These are phyloP conservation scores for Aspergillus sp. DNA, from an alignment of 2,329 filamentous ascomycete genomes.

Conservation along the genomic window DNA sequence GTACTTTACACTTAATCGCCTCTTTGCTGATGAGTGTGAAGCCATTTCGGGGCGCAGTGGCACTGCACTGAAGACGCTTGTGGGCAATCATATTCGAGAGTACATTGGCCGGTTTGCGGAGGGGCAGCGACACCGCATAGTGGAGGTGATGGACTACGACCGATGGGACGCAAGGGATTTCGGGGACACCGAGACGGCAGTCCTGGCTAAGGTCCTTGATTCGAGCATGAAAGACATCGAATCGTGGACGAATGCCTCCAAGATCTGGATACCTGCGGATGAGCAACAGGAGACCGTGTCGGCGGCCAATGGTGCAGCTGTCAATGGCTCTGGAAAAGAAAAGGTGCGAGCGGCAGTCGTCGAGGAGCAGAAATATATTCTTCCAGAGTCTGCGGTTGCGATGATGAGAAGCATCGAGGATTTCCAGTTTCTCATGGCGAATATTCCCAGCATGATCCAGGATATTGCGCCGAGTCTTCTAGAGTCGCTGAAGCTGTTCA, in stretches of 20 bases:
- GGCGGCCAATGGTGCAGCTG: slow-evolving; percentile 28
- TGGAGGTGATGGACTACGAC: slow-evolving; percentile 51
- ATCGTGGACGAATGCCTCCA: slow-evolving; percentile 43
- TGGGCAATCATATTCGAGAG: slow-evolving; percentile 54
- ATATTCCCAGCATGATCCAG: slow-evolving; percentile 78
- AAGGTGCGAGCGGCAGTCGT: slow-evolving; percentile 65
- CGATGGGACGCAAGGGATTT: slow-evolving; percentile 59
- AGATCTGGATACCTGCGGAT: slow-evolving; percentile 40
- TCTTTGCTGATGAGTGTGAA: slow-evolving; percentile 59
- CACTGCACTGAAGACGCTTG: slow-evolving; percentile 49
- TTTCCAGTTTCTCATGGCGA: slow-evolving; percentile 72
- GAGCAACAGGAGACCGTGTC: slow-evolving; percentile 14
- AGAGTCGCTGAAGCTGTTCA: slow-evolving; percentile 85
- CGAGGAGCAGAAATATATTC: slow-evolving; percentile 74
- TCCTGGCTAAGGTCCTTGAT: slow-evolving; percentile 47
- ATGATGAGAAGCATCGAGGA: slow-evolving; percentile 73
- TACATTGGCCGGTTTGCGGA: slow-evolving; percentile 52
- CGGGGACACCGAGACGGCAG: slow-evolving; percentile 40
- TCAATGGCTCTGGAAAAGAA: slow-evolving; percentile 43
- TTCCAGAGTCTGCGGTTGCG: slow-evolving; percentile 72
- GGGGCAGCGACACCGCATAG: slow-evolving; percentile 47
- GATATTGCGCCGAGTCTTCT: slow-evolving; percentile 73
- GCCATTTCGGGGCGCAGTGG: slow-evolving; percentile 55
- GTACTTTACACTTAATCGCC: slow-evolving; percentile 54
- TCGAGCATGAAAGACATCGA: slow-evolving; percentile 51